Conservation (phyloP, 306 rosid genomes). For the Rosa lucieae region DNA sequence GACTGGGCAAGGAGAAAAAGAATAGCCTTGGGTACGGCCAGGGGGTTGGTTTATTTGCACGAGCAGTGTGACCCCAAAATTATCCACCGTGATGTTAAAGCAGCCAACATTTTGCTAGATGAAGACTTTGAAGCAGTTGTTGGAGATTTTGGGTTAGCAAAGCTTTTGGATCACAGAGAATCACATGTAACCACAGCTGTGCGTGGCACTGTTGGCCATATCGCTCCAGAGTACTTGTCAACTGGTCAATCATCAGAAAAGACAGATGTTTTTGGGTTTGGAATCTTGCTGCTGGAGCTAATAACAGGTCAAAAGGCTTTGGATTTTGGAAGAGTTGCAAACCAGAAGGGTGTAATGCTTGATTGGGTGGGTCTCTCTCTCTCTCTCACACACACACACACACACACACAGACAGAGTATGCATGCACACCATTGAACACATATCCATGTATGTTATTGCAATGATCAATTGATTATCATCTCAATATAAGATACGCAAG, state of each 20-base stretch:
- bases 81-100: constrained; percentile 97
- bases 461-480: not conserved
- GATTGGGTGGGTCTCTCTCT: constrained; percentile 68
- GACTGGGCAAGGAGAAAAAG: constrained; percentile 90
- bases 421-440: not conserved
- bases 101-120: constrained; percentile 93
- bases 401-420: too few species aligned
- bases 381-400: not conserved
- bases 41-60: constrained; percentile 93
- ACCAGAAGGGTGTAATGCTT: constrained; percentile 96
- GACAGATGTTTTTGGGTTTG: constrained; percentile 97
- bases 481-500: not conserved
- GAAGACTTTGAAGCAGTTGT: constrained; percentile 96
- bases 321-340: constrained; percentile 91
- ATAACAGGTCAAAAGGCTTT: constrained; percentile 94
- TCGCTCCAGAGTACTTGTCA: constrained; percentile 92
- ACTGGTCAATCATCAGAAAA: constrained; percentile 98
- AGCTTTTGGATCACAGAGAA: constrained; percentile 94
- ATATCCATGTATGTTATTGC: not conserved
- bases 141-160: constrained; percentile 98
- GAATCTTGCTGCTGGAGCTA: constrained; percentile 92
- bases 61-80: constrained; percentile 98
- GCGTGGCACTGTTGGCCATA: constrained; percentile 97
- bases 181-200: constrained; percentile 98
- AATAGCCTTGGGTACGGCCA: constrained; percentile 95